Base-by-base conservation (phyloP, 202 grass and related monocot genomes). In the Sporobolus alterniflorus region DNA sequence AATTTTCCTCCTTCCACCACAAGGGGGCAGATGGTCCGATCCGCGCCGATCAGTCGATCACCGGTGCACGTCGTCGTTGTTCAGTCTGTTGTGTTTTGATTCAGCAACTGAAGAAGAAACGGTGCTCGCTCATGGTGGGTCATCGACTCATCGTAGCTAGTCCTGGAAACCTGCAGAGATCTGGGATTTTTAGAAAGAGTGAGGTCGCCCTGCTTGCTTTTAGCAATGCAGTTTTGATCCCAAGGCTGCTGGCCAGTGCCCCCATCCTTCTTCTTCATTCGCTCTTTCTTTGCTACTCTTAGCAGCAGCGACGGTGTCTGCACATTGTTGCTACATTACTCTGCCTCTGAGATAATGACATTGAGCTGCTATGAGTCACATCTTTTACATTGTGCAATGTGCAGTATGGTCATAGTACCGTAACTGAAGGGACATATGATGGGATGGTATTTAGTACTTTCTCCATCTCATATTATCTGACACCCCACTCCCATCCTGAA, bases 221-320 rank as follows among this genome's bases (percentile, higher is more conserved):
- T 71, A 71, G 64, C 76, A 68, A 46, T 87, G 84, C 87, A 84
- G 80, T 92, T 92, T 89, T 87, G 80, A 89, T 89, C 76, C 68
- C 46, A 67, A 87, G 87, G 90, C 76, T 78, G 87, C 87, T 83
- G 52, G 75, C 75, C 55, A 76, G 82, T 65, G 67, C 84, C 85
- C 69, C 66, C 75, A 49, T 65, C 62, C 42, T 69, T 76, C 76
- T 17, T 75, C 32, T 64, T 68, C 57, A 30, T 66, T 78, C 13
- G 69, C 28, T 63, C 33, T 75, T 30, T 30, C 41, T 55, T 68
- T 48, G 26, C 18, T 84, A 65, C 76, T 80, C 69, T 75, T 7
- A 66, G 84, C 84, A 84, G 87, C 84, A 90, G 71, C 74, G 77
- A 84, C 75, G 52, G 75, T 92, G 80, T 81, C 75, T 84, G 65